Percentiles rank a stretch among this genome's conserved stretches.
phyloP scores from a whole-genome alignment of 352 stramenopile species.

The Phytophthora chlamydospora region DNA sequence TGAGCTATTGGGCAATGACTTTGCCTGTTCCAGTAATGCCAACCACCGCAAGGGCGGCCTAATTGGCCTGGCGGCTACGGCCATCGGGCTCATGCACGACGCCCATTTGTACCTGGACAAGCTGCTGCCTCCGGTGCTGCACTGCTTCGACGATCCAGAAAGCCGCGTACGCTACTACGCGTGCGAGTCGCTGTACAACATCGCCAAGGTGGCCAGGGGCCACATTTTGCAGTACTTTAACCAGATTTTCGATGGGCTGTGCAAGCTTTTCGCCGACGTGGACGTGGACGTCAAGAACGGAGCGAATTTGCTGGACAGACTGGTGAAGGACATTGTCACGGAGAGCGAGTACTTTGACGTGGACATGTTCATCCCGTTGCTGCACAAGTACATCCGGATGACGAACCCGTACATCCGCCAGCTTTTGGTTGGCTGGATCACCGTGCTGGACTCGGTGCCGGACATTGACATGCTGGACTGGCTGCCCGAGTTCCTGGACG shows the following conservation, averaged over 20 bases:
- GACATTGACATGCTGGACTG: slow-evolving; percentile 99
- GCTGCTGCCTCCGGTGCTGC: slow-evolving; percentile 97
- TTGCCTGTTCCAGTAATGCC: slow-evolving; percentile 97
- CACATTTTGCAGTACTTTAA: slow-evolving; percentile 99
- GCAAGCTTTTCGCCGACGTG: slow-evolving; percentile 98
- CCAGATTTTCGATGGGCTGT: slow-evolving; percentile 98
- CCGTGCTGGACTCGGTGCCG: slow-evolving; percentile 97
- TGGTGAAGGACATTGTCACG: slow-evolving; percentile 99
- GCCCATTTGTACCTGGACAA: slow-evolving; percentile 92
- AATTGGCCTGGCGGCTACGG: slow-evolving; percentile 97
- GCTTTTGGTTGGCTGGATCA: slow-evolving; percentile 98
- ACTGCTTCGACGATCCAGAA: slow-evolving; percentile 99
- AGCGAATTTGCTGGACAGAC: slow-evolving; percentile 86
- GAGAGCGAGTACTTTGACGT: slow-evolving; percentile 98
- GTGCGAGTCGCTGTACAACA: slow-evolving; percentile 99
- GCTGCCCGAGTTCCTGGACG: slow-evolving; percentile 97
- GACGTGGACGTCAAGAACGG: slow-evolving; percentile 99
- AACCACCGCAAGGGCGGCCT: slow-evolving; percentile 99
- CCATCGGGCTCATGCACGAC: slow-evolving; percentile 97
- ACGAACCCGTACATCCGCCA: slow-evolving; percentile 99
- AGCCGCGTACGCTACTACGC: slow-evolving; percentile 98
- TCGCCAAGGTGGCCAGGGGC: slow-evolving; percentile 96
- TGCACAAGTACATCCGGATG: slow-evolving; percentile 99
- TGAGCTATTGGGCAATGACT: slow-evolving; percentile 96
- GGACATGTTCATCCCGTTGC: slow-evolving; percentile 98